Conservation (phyloP, 1,139 yeast species). For the Blastobotrys indianensis region DNA sequence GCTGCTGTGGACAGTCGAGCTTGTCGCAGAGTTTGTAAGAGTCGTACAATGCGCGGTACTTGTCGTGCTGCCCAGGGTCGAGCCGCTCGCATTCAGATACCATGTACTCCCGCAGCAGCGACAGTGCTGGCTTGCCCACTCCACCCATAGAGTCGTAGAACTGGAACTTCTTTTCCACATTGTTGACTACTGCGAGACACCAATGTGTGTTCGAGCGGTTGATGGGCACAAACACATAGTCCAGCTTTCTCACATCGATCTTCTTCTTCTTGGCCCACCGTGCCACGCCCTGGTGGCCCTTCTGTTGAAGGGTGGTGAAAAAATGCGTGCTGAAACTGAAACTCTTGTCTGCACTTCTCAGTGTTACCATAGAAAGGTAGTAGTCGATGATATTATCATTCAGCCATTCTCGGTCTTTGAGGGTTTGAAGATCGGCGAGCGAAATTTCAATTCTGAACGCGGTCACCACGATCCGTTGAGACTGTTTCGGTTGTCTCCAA, state of each 20-base stretch:
- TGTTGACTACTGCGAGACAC: constrained; percentile 81
- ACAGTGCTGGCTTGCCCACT: constrained; percentile 48
- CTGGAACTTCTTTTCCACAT: constrained; percentile 49
- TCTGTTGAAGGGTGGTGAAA: constrained; percentile 58
- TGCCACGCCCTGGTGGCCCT: constrained; percentile 77
- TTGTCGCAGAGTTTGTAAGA: constrained; percentile 26
- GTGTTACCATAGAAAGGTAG: constrained; percentile 58
- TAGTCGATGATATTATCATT: constrained; percentile 88
- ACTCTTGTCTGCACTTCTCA: constrained; percentile 38
- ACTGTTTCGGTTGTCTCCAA: constrained; percentile 32
- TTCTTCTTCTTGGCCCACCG: constrained; percentile 89
- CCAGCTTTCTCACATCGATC: constrained; percentile 56
- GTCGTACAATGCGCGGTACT: constrained; percentile 33
- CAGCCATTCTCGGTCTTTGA: constrained; percentile 72
- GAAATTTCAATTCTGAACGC: constrained; percentile 54
- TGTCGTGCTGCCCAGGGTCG: constrained; percentile 29
- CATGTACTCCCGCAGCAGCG: constrained; percentile 46
- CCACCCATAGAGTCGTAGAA: constrained; percentile 76
- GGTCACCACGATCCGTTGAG: constrained; percentile 37
- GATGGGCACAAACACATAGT: constrained; percentile 72
- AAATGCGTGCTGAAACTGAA: constrained; percentile 87
- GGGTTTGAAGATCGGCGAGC: constrained; percentile 62
- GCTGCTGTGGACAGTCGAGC: constrained; percentile 72
- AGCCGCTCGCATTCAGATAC: constrained; percentile 27
- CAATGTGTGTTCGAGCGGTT: constrained; percentile 82